Evolutionary conservation across 192 early-diverging fungal genomes (phyloP), one percentile per base, ranked within the genome.

Genomic region (Linnemannia schmuckeri): DNA sequence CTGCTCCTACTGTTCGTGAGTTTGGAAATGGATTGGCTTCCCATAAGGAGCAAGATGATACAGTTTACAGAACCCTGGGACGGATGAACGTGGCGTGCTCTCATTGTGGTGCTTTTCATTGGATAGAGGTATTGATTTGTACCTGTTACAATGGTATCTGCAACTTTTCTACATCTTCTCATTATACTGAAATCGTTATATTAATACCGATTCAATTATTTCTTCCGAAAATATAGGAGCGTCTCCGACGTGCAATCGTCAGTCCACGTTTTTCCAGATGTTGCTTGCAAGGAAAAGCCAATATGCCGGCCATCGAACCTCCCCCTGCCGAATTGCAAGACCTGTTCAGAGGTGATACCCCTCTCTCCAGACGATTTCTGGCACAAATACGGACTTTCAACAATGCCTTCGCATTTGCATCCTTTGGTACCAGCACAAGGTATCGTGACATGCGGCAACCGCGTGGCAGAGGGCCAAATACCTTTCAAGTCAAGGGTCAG

Each of bases 401-500:
- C 18, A 70, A 35, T 35, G 69, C 69, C 35, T 70, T 70, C 13
- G 33, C 72, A 20, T 74, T 74, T 52, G 72, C 72, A 33, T 74
- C 72, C 42, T 44, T 74, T 47, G 72, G 72, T 4, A 47, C 42
- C 46, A 74, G 30, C 8, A 44, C 46, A 12, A 49, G 35, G 41
- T 44, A 44, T 13, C 27, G n/a, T 24, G 72, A 47, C 4, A 74
- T 74, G 72, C 42, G 72, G 17, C 22, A 15, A 47, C 72, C 37
- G 5, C 38, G 15, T 24, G 70, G 70, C 37, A 71, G 46, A 52
- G 72, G 72, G 10, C 72, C 72, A 17, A 44, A 38, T 30, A 74
- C 72, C 22, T 74, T 74, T 49, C 72, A 49, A 47, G 46, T 74
- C n/a, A 44, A 74, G 30, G 72, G 72, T 4, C 72, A 49, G 41